Evolutionary conservation across 225 moss, liverwort and hornwort genomes (phyloP).

Genomic region (Marchantia paleacea): DNA sequence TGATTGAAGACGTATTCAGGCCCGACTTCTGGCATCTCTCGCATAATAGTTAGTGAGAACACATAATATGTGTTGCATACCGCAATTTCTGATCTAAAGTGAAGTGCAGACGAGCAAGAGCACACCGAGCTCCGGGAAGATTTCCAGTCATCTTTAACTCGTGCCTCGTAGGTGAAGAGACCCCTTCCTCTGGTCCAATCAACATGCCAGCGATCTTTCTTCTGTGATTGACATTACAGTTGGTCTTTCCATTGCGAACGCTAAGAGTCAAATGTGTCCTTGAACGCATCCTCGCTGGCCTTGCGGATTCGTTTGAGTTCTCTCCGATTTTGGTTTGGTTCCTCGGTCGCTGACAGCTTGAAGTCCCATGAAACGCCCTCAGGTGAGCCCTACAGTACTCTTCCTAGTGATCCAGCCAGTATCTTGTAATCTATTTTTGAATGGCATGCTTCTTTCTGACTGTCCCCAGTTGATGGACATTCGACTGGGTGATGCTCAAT

Average conservation of each 20-base stretch:
- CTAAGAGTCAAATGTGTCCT: not conserved
- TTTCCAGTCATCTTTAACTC: not conserved
- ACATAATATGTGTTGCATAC: too few relatives aligned
- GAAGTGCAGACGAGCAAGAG: not conserved
- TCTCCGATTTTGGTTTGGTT: not conserved
- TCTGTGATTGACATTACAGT: not conserved
- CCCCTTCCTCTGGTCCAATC: not conserved
- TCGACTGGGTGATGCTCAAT: not conserved
- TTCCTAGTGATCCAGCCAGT: not conserved
- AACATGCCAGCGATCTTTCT: not conserved
- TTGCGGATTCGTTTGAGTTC: not conserved
- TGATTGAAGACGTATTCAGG: not conserved
- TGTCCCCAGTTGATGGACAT: not conserved
- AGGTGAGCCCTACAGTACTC: not conserved
- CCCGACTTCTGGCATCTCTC: too few relatives aligned
- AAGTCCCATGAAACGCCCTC: not conserved
- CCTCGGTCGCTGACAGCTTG: not conserved
- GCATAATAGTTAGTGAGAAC: too few relatives aligned
- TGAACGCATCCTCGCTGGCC: not conserved
- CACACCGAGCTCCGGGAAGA: not conserved
- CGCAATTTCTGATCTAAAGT: not conserved
- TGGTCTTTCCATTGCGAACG: too few relatives aligned
- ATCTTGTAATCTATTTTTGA: not conserved
- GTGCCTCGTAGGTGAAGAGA: not conserved
- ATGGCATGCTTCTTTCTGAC: not conserved